Base-by-base conservation (phyloP, 83 land plant genomes). In the Diphasiastrum complanatum region DNA sequence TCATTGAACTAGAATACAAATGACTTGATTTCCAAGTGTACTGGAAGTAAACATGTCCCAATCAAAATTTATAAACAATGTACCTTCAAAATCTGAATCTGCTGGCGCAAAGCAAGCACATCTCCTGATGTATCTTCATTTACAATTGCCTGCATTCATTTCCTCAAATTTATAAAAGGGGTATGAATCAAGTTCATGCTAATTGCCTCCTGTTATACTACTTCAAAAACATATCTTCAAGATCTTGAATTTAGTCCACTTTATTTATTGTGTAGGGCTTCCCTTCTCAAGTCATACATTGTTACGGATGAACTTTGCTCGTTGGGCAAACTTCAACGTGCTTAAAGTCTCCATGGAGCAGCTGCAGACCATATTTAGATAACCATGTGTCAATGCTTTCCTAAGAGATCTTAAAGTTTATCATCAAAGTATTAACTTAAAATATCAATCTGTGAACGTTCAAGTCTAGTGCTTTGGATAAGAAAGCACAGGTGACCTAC, bases 311-410 rank as follows among this genome's bases (percentile, higher is more conserved):
- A 73, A 62, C 60, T 73, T 73, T 34, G 73, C 74, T 5, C 76
- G 73, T 34, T 73, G 76, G 2, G 76, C 66, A 67, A 73, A 73
- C 60, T 73, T 73, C 10, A 73, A 60, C 19, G 79, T 76, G 45
- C 79, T 71, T 33, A 76, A 59, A 26, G 79, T 76, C 61, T 76
- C 79, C 38, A 56, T 45, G 45, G 69, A 36, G 45, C 58, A 76
- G 25, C 79, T 76, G 70, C 68, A 69, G 0, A n/a, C n/a, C n/a
- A n/a, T n/a, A n/a, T n/a, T n/a, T n/a, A n/a, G n/a, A n/a, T n/a
- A n/a, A n/a, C n/a, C n/a, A n/a, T n/a, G n/a, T n/a, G n/a, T n/a
- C n/a, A n/a, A n/a, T n/a, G n/a, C n/a, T n/a, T n/a, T n/a, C n/a
- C n/a, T n/a, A n/a, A n/a, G n/a, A n/a, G n/a, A n/a, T n/a, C n/a